phyloP scores from a whole-genome alignment of 1,139 yeast genomes.

The Saccharomyces uvarum region DNA sequence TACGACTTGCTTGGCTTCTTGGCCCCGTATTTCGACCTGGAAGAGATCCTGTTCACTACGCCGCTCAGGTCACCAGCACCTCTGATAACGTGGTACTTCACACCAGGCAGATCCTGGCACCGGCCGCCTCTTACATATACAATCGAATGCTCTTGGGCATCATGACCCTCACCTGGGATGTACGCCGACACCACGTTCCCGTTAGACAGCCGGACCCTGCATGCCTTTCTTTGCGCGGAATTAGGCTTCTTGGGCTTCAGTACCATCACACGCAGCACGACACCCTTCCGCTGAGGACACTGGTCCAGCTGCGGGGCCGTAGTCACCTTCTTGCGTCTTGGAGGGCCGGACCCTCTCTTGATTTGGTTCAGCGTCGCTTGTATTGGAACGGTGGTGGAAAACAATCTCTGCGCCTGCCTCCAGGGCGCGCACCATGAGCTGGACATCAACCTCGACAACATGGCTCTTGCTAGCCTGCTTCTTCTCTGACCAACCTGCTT shows the following conservation, averaged over 20 bases:
- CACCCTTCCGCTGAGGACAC: slow-evolving; percentile 85
- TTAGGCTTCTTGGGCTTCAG: slow-evolving; percentile 96
- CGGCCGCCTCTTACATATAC: slow-evolving; percentile 95
- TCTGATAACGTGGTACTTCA: slow-evolving; percentile 85
- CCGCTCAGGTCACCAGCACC: slow-evolving; percentile 93
- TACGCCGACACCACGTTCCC: slow-evolving; percentile 87
- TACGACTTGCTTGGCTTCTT: slow-evolving; percentile 63
- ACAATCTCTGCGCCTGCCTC: slow-evolving; percentile 1
- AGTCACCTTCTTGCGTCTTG: slow-evolving; percentile 42
- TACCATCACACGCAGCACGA: slow-evolving; percentile 89
- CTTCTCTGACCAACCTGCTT: neutral
- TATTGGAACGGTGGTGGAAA: slow-evolving; percentile 10
- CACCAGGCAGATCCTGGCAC: slow-evolving; percentile 98
- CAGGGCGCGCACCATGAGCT: neutral
- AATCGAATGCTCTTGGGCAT: slow-evolving; percentile 95
- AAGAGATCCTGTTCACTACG: slow-evolving; percentile 83
- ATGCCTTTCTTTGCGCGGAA: slow-evolving; percentile 95
- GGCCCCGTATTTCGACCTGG: slow-evolving; percentile 90
- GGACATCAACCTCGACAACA: slow-evolving; percentile 2
- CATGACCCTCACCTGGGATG: slow-evolving; percentile 98
- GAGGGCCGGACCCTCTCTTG: slow-evolving; percentile 57
- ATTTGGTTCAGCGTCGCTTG: slow-evolving; percentile 69
- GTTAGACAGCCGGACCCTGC: slow-evolving; percentile 86
- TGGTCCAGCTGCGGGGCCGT: slow-evolving; percentile 76
- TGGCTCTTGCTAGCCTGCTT: neutral